Evolutionary conservation across 768 basidiomycete genomes (phyloP).

Genomic region (Grammothele lineata): DNA sequence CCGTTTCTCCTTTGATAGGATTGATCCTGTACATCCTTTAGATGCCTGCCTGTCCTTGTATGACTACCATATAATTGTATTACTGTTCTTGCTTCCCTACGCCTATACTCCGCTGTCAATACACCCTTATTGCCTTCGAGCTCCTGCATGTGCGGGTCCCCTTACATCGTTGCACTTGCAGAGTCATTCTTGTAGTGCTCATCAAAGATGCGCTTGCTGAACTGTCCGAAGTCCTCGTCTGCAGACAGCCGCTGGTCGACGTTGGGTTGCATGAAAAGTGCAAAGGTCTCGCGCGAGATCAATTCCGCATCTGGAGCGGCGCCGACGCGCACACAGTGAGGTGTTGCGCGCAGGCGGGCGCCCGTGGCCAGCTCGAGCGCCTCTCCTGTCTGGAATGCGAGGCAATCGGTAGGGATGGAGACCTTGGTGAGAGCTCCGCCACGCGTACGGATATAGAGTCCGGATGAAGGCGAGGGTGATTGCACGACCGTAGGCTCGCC

Average conservation of each 20-base stretch:
- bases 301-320: slow-evolving; percentile 37
- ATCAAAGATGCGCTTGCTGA: slow-evolving; percentile 77
- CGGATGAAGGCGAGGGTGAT: slow-evolving; percentile 72
- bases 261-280: slow-evolving; percentile 87
- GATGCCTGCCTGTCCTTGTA: slow-evolving; percentile 4
- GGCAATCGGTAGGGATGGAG: slow-evolving; percentile 75
- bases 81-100: slow-evolving; percentile 5
- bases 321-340: slow-evolving; percentile 88
- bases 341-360: slow-evolving; percentile 81
- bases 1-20: not conserved
- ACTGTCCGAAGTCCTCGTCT: slow-evolving; percentile 81
- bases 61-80: not conserved
- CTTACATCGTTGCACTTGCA: slow-evolving; percentile 17
- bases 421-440: slow-evolving; percentile 78
- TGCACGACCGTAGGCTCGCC: slow-evolving; percentile 45
- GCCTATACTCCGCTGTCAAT: not conserved
- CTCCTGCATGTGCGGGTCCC: not conserved
- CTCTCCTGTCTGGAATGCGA: slow-evolving; percentile 98
- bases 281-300: slow-evolving; percentile 84
- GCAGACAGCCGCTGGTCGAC: slow-evolving; percentile 68
- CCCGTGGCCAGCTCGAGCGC: slow-evolving; percentile 88
- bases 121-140: not conserved
- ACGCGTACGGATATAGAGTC: slow-evolving; percentile 88
- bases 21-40: not conserved
- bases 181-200: slow-evolving; percentile 52